Conservation (phyloP, 129 eudicot genomes). For the Lonicera japonica region DNA sequence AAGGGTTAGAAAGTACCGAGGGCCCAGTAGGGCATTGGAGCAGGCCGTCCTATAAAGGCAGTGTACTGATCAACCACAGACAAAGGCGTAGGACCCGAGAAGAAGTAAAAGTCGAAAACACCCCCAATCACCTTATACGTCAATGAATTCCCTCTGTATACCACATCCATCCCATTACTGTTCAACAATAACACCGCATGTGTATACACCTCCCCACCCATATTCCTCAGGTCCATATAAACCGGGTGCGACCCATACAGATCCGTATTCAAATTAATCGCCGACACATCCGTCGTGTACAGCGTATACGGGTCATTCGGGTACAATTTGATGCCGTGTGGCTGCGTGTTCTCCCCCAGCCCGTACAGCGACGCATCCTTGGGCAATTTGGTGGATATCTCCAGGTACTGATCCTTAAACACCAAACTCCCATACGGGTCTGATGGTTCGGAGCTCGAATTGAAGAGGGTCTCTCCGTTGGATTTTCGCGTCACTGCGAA, state of each 20-base stretch:
- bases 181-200: slow-evolving; percentile 86
- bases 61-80: slow-evolving; percentile 92
- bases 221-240: slow-evolving; percentile 91
- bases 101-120: slow-evolving; percentile 89
- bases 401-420: slow-evolving; percentile 88
- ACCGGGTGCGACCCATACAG: slow-evolving; percentile 94
- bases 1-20: slow-evolving; percentile 33
- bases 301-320: slow-evolving; percentile 93
- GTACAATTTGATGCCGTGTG: slow-evolving; percentile 74
- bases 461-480: slow-evolving; percentile 68
- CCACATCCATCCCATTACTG: slow-evolving; percentile 96
- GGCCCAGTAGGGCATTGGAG: slow-evolving; percentile 99
- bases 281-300: slow-evolving; percentile 76
- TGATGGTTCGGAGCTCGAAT: slow-evolving; percentile 38
- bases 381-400: slow-evolving; percentile 72
- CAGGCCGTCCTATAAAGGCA: slow-evolving; percentile 79
- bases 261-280: slow-evolving; percentile 76
- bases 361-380: slow-evolving; percentile 78
- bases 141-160: slow-evolving; percentile 68
- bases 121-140: slow-evolving; percentile 98
- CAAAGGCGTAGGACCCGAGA: slow-evolving; percentile 73
- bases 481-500: slow-evolving; percentile 75
- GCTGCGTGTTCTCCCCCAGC: slow-evolving; percentile 87
- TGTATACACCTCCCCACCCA: slow-evolving; percentile 45
- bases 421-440: slow-evolving; percentile 52